phyloP scores from a whole-genome alignment of 2,329 filamentous ascomycete species.

The Proliferodiscus dingleyae region DNA sequence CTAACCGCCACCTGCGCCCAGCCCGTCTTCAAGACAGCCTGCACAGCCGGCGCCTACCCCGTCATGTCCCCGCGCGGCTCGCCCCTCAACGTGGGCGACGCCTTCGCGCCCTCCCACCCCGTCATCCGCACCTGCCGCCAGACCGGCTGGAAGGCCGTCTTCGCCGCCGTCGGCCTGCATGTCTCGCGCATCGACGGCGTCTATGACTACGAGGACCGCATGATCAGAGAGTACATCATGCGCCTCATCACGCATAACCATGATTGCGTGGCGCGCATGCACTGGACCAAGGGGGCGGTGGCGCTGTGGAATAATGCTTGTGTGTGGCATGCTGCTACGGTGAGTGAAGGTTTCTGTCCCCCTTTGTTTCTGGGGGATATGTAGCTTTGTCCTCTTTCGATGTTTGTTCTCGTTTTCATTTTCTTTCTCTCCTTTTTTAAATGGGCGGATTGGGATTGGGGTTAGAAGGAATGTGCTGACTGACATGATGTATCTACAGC shows the following conservation, averaged over 20 bases:
- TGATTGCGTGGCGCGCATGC: constrained; percentile 43
- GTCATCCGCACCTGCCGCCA: constrained; percentile 51
- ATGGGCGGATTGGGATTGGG: too few relatives aligned
- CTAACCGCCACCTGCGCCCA: constrained; percentile 50
- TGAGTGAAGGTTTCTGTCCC: constrained; percentile 22
- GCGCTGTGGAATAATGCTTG: constrained; percentile 54
- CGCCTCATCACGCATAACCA: constrained; percentile 47
- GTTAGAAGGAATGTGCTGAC: too few relatives aligned
- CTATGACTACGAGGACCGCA: constrained; percentile 41
- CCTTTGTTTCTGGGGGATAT: neutral
- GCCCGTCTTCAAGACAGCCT: constrained; percentile 44
- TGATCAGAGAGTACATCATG: constrained; percentile 46
- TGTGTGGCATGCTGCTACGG: constrained; percentile 48
- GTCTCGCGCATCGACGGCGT: constrained; percentile 46
- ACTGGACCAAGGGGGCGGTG: constrained; percentile 32
- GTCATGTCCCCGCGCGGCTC: constrained; percentile 43
- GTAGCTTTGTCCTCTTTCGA: too few relatives aligned
- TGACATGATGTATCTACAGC: constrained; percentile 36
- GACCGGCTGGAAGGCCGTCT: constrained; percentile 50
- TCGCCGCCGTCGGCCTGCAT: constrained; percentile 46
- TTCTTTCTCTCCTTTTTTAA: too few relatives aligned
- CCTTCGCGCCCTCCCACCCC: constrained; percentile 46
- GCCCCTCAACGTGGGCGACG: constrained; percentile 43
- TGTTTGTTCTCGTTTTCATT: too few relatives aligned
- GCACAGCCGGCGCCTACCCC: constrained; percentile 38